phyloP scores from a whole-genome alignment of 805 yeast genomes.

The Zygosaccharomyces pseudorouxii region DNA sequence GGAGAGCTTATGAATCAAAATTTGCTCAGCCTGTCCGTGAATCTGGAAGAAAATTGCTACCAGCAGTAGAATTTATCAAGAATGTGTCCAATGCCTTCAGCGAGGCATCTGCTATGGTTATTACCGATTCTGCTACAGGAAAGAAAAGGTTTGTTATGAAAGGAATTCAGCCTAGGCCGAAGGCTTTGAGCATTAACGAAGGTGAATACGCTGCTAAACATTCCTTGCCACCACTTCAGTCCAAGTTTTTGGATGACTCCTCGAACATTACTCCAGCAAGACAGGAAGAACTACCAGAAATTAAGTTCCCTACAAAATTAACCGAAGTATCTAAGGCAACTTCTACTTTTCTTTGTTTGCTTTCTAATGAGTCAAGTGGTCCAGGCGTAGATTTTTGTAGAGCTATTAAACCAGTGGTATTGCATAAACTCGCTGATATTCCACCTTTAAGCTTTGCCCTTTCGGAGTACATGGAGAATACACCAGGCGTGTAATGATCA shows the following conservation, averaged over 20 bases:
- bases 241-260: slow-evolving; percentile 22
- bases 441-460: slow-evolving; percentile 32
- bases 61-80: slow-evolving; percentile 95
- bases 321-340: slow-evolving; percentile 35
- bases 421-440: slow-evolving; percentile 32
- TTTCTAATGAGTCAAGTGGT: slow-evolving; percentile 31
- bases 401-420: slow-evolving; percentile 27
- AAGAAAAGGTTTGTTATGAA: slow-evolving; percentile 82
- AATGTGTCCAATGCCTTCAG: slow-evolving; percentile 88
- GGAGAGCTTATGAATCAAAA: slow-evolving; percentile 91
- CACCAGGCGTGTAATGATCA: slow-evolving; percentile 17
- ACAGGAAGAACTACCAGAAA: slow-evolving; percentile 27
- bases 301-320: slow-evolving; percentile 28
- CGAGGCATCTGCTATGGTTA: slow-evolving; percentile 88
- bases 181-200: slow-evolving; percentile 45
- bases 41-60: slow-evolving; percentile 60
- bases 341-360: slow-evolving; percentile 31
- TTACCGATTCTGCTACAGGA: slow-evolving; percentile 57
- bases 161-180: slow-evolving; percentile 84
- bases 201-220: slow-evolving; percentile 42
- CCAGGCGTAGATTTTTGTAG: slow-evolving; percentile 29
- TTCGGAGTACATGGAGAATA: slow-evolving; percentile 33
- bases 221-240: slow-evolving; percentile 14
- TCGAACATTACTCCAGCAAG: slow-evolving; percentile 18
- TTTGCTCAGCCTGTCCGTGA: slow-evolving; percentile 57